Conservation (phyloP, 129 eudicot species). For the Deinandra increscens region DNA sequence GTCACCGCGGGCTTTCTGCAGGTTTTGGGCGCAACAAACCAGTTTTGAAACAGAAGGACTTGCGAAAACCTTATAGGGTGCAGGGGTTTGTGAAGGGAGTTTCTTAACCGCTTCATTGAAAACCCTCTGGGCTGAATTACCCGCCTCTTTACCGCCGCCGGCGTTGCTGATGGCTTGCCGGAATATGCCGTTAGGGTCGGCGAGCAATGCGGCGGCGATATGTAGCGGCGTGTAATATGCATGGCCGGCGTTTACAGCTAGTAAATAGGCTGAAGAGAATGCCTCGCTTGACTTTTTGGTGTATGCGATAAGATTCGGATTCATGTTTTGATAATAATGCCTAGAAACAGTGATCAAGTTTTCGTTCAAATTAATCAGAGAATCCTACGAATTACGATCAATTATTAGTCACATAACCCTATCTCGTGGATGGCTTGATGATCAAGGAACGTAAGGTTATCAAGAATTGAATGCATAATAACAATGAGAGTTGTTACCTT, state of each 20-base stretch:
- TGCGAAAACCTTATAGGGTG: conserved; percentile 81
- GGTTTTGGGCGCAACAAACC: conserved; percentile 68
- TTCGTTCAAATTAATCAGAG: background rate
- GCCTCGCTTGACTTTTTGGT: conserved; percentile 94
- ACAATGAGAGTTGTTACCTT: conserved; percentile 5
- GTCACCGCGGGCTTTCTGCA: conserved; percentile 71
- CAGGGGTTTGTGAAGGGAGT: conserved; percentile 83
- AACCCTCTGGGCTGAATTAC: conserved; percentile 63
- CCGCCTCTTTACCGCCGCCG: conserved; percentile 74
- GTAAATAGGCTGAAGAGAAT: conserved; percentile 61
- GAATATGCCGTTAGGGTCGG: conserved; percentile 76
- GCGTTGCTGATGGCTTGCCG: conserved; percentile 70
- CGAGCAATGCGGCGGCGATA: conserved; percentile 52
- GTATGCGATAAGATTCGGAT: no score
- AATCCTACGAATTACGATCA: no score
- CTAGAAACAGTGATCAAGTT: background rate
- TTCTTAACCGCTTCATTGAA: conserved; percentile 70
- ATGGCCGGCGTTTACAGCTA: conserved; percentile 74
- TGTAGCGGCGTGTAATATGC: conserved; percentile 87
- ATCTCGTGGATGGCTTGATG: background rate
- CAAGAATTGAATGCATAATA: no score
- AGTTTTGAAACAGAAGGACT: conserved; percentile 59
- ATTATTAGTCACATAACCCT: no score
- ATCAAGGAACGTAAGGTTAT: background rate
- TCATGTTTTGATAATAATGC: conserved; percentile 37